These are phyloP conservation scores for Teratosphaeria nubilosa DNA, from an alignment of 2,329 filamentous ascomycete genomes.

Conservation along the genomic window DNA sequence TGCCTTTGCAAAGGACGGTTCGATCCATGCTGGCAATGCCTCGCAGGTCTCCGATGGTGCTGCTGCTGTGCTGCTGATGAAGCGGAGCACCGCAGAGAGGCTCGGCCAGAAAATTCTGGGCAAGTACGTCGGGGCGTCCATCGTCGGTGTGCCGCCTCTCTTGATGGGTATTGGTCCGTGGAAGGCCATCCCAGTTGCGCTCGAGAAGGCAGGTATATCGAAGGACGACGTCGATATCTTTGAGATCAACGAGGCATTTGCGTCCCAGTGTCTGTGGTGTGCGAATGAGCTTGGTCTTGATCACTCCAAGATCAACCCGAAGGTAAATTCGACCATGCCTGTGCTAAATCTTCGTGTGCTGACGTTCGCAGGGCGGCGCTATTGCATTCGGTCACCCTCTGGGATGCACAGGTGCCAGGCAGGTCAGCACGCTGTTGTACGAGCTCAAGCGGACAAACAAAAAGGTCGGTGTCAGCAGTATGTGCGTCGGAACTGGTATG, in stretches of 20 bases:
- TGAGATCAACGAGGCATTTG: conserved; percentile 99
- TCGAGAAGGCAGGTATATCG: conserved; percentile 74
- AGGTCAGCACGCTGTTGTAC: conserved; percentile 84
- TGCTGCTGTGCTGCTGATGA: conserved; percentile 91
- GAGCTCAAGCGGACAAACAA: conserved; percentile 76
- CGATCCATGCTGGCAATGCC: conserved; percentile 93
- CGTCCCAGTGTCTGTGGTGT: conserved; percentile 89
- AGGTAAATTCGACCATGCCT: conserved; percentile 73
- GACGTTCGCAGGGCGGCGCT: conserved; percentile 5
- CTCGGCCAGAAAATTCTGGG: conserved; percentile 83
- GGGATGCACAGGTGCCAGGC: conserved; percentile 85
- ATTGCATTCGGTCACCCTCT: conserved; percentile 59
- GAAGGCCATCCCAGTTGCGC: conserved; percentile 87
- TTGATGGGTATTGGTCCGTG: conserved; percentile 95
- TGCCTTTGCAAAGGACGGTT: conserved; percentile 83
- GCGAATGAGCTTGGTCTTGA: conserved; percentile 77
- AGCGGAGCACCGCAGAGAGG: conserved; percentile 76
- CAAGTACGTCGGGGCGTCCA: conserved; percentile 77
- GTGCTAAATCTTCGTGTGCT: conserved; percentile 37
- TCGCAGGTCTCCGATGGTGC: conserved; percentile 93
- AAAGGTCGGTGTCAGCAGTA: conserved; percentile 83
- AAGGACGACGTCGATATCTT: conserved; percentile 92
- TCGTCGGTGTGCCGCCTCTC: conserved; percentile 82
- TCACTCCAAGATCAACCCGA: conserved; percentile 85
- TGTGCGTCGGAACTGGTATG: conserved; percentile 97